Evolutionary conservation across 1,284 basidiomycete genomes (phyloP).

Genomic region (Apiotrichum domesticum): DNA sequence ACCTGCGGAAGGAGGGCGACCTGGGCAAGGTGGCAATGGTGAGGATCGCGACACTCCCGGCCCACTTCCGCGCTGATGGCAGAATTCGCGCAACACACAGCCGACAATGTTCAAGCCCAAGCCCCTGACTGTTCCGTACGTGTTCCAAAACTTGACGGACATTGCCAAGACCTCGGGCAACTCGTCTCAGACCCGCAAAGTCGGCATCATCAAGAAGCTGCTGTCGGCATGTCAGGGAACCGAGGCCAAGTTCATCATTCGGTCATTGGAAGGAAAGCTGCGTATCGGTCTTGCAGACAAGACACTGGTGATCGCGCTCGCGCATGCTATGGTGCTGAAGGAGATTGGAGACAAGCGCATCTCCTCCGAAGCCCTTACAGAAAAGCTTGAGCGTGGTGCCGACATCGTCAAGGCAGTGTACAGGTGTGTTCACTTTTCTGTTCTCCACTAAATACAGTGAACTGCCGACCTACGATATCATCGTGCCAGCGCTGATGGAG

Average conservation of each 20-base stretch:
- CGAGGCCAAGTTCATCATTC: slow-evolving; percentile 90
- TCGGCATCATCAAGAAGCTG: slow-evolving; percentile 89
- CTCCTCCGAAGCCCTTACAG: slow-evolving; percentile 65
- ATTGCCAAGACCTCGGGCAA: slow-evolving; percentile 80
- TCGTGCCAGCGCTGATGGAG: slow-evolving; percentile 85
- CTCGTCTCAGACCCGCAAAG: slow-evolving; percentile 89
- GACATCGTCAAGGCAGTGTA: slow-evolving; percentile 84
- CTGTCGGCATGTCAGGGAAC: slow-evolving; percentile 80
- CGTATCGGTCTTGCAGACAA: slow-evolving; percentile 95
- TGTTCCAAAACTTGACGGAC: slow-evolving; percentile 78
- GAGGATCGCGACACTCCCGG: slow-evolving; percentile 19
- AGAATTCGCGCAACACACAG: slow-evolving; percentile 91
- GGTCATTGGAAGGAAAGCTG: slow-evolving; percentile 93
- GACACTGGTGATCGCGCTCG: slow-evolving; percentile 80
- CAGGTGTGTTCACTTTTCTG: slow-evolving; percentile 53
- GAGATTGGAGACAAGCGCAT: slow-evolving; percentile 72
- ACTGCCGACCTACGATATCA: slow-evolving; percentile 85
- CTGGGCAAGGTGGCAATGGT: slow-evolving; percentile 93
- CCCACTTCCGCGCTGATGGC: slow-evolving; percentile 1
- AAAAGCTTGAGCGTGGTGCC: slow-evolving; percentile 71
- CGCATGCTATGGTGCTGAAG: slow-evolving; percentile 75
- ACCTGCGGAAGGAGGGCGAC: slow-evolving; percentile 90
- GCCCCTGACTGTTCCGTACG: slow-evolving; percentile 75
- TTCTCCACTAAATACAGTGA: slow-evolving; percentile 55
- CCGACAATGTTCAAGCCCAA: slow-evolving; percentile 94